Evolutionary conservation across 176 grass and related monocot species (phyloP).

Genomic region (Phoenix roebelenii): DNA sequence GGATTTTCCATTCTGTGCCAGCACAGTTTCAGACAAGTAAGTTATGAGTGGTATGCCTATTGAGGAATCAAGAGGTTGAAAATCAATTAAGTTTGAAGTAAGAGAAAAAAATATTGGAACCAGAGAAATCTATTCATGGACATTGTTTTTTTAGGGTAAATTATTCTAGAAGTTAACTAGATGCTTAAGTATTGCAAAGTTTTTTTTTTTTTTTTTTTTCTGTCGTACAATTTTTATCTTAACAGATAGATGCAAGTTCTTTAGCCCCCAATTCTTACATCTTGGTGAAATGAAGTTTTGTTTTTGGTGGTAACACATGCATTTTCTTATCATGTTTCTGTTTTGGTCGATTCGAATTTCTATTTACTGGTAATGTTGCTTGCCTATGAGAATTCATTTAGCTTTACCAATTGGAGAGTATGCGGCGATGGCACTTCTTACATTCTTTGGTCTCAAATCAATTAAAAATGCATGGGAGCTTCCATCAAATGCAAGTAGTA

Average conservation of each 20-base stretch:
- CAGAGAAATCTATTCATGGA: too few relatives aligned
- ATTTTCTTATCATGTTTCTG: background rate
- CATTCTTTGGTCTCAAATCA: slow-evolving; percentile 92
- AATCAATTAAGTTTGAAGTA: too few relatives aligned
- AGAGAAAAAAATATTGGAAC: too few relatives aligned
- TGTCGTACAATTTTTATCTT: too few relatives aligned
- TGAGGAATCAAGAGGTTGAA: background rate
- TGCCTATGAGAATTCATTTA: slow-evolving; percentile 27
- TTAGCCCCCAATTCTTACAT: too few relatives aligned
- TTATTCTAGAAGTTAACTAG: too few relatives aligned
- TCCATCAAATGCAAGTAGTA: slow-evolving; percentile 32
- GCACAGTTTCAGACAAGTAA: slow-evolving; percentile 96
- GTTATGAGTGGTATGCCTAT: background rate
- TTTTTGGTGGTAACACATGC: too few relatives aligned
- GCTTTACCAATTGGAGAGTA: slow-evolving; percentile 91
- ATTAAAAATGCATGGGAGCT: slow-evolving; percentile 86
- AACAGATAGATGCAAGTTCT: background rate
- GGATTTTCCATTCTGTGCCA: slow-evolving; percentile 79
- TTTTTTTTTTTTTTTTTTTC: too few relatives aligned
- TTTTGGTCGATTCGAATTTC: background rate
- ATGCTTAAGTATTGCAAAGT: too few relatives aligned
- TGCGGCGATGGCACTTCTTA: slow-evolving; percentile 71
- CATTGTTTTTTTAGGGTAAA: too few relatives aligned
- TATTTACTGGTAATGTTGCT: slow-evolving; percentile 5
- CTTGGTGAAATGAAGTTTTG: too few relatives aligned